Evolutionary conservation across 2,329 filamentous ascomycete genomes (phyloP).

Genomic region (Ambrosiella cleistominuta): DNA sequence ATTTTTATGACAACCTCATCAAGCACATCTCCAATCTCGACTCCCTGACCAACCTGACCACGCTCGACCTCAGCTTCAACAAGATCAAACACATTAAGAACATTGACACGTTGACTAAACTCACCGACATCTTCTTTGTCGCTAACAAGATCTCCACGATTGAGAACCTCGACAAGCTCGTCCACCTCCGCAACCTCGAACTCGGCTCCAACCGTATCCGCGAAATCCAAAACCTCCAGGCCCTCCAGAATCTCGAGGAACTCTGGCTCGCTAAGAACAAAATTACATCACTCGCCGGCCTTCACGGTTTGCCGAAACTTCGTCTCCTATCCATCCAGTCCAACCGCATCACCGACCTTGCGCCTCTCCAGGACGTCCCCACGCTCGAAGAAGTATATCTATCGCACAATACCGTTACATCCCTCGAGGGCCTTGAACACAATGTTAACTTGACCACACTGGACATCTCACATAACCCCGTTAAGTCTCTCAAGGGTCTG

Average conservation of each 20-base stretch:
- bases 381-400: slow-evolving; percentile 87
- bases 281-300: slow-evolving; percentile 64
- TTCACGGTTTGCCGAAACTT: slow-evolving; percentile 59
- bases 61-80: slow-evolving; percentile 89
- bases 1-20: slow-evolving; percentile 94
- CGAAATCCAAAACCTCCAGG: slow-evolving; percentile 71
- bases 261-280: slow-evolving; percentile 96
- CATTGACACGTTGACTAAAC: slow-evolving; percentile 54
- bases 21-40: slow-evolving; percentile 73
- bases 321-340: slow-evolving; percentile 87
- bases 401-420: slow-evolving; percentile 77
- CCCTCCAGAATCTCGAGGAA: slow-evolving; percentile 61
- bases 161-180: slow-evolving; percentile 62
- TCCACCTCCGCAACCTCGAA: slow-evolving; percentile 65
- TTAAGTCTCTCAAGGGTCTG: slow-evolving; percentile 57
- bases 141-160: slow-evolving; percentile 87
- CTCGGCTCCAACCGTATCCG: slow-evolving; percentile 83
- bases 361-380: slow-evolving; percentile 54
- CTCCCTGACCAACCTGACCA: slow-evolving; percentile 54
- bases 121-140: slow-evolving; percentile 78
- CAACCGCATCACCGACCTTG: slow-evolving; percentile 69
- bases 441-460: slow-evolving; percentile 55
- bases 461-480: slow-evolving; percentile 78
- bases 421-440: slow-evolving; percentile 53
- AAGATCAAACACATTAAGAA: slow-evolving; percentile 98